Conservation (phyloP, 2,329 filamentous ascomycete species). For the Aspergillus glaucus region DNA sequence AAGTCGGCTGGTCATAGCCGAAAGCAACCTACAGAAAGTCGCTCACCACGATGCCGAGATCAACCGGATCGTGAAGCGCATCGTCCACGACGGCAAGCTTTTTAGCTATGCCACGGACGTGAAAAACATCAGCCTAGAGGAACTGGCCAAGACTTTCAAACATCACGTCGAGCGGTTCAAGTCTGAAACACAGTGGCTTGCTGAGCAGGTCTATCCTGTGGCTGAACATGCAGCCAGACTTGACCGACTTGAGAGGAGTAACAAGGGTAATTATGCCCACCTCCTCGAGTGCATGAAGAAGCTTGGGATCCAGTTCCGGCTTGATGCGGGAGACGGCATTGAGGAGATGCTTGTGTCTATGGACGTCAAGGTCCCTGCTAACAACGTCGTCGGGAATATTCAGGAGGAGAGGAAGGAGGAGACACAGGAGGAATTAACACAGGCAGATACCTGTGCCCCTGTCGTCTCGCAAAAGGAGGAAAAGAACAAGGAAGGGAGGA, state of each 20-base stretch:
- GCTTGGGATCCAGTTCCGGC: not conserved
- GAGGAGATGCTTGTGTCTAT: too few species aligned
- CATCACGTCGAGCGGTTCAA: not conserved
- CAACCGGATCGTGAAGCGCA: not conserved
- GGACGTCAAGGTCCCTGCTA: too few species aligned
- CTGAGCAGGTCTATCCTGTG: not conserved
- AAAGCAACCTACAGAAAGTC: not conserved
- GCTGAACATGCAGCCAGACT: not conserved
- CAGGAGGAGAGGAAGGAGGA: too few species aligned
- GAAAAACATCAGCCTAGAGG: not conserved
- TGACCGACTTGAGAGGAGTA: not conserved
- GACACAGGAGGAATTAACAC: too few species aligned
- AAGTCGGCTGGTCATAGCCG: not conserved
- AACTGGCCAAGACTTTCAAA: not conserved
- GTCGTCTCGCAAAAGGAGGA: too few species aligned
- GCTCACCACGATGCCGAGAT: not conserved
- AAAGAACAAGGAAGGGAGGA: too few species aligned
- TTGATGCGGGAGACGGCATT: not conserved
- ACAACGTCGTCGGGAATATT: too few species aligned
- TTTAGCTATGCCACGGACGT: not conserved
- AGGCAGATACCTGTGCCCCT: too few species aligned
- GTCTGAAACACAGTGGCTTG: not conserved
- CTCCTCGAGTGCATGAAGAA: not conserved
- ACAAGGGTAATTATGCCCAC: not conserved
- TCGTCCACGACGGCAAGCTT: not conserved